Base-by-base conservation (phyloP, 768 basidiomycete species). In the Collybiopsis confluens region DNA sequence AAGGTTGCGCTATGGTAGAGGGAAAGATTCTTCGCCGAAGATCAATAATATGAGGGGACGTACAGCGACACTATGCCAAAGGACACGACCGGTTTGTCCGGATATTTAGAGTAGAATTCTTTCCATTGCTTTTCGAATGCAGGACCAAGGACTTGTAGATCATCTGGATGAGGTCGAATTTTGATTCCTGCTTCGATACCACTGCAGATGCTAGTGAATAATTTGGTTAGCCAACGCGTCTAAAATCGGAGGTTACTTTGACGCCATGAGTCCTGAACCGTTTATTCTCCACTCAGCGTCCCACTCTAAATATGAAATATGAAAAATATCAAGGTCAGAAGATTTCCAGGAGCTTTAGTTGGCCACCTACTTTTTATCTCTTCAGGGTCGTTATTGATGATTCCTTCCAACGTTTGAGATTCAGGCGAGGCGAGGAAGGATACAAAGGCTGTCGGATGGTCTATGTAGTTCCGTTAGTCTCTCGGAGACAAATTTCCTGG, bases 141-240 rank as follows among this genome's bases (percentile, higher is more conserved):
- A 7, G 78, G 71, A 9, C 77, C 77, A 33, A 86, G 65, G n/a
- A 70, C 70, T 45, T 73, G 68, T 21, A 83, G 68, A 38, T 86
- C 84, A 4, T 70, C 68, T 3, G 59, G 58, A 15, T 64, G 74
- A 2, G 85, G 84, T 23, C 85, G 72, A 13, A 83, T 59, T 59
- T 82, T 85, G 56, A 81, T 72, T 3, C 79, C 83, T 26, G 75
- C 74, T 57, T 86, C 80, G 27, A 78, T 58, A 1, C 70, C 79
- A 57, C 82, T 84, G 58, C 24, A 20, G 3, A 9, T 15, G 44
- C 11, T 11, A 27, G 52, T n/a, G 48, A 10, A 33, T 9, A 28
- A 1, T 54, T 28, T 59, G 49, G 8, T 46, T 45, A 23, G 42
- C 27, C 2, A 13, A 20, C n/a, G 38, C n/a, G 7, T 23, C 2